Conservation (phyloP, 2,329 filamentous ascomycete genomes). For the Ambrosiella xylebori region DNA sequence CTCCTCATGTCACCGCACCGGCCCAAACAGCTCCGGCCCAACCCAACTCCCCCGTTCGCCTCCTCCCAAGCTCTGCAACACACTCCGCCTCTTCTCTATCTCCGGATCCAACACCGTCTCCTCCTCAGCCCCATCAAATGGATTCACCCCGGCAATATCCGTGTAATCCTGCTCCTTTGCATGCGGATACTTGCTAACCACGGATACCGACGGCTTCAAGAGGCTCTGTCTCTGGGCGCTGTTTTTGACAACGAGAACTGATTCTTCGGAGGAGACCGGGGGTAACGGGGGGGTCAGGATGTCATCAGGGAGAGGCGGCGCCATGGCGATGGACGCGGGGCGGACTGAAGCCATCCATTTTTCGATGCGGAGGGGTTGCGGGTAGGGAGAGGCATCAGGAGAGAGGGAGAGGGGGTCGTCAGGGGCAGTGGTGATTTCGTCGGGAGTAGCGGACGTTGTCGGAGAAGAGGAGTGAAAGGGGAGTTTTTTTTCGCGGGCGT, state of each 20-base stretch:
- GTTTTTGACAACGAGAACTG: too few species aligned
- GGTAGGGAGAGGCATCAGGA: background rate
- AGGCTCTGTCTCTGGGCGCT: background rate
- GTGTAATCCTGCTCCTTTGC: conserved; percentile 14
- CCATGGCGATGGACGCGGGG: background rate
- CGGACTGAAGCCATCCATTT: conserved; percentile 8
- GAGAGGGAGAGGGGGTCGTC: background rate
- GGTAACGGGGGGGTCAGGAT: background rate
- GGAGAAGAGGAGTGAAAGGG: conserved; percentile 4
- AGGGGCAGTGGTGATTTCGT: background rate
- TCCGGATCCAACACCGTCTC: background rate
- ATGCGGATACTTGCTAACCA: conserved; percentile 13
- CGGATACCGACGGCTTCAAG: conserved; percentile 6
- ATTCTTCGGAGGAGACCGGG: background rate
- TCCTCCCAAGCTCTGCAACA: background rate
- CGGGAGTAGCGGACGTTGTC: background rate
- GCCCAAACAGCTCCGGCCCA: background rate
- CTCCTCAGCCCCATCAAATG: conserved; percentile 6
- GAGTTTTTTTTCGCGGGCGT: background rate
- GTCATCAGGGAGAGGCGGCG: background rate
- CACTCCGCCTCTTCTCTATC: background rate
- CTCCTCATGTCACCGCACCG: background rate
- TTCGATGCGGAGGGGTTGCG: conserved; percentile 6
- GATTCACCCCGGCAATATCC: conserved; percentile 12
- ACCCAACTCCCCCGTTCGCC: background rate